phyloP scores from a whole-genome alignment of 305 asterid genomes.

The Fraxinus nigra region DNA sequence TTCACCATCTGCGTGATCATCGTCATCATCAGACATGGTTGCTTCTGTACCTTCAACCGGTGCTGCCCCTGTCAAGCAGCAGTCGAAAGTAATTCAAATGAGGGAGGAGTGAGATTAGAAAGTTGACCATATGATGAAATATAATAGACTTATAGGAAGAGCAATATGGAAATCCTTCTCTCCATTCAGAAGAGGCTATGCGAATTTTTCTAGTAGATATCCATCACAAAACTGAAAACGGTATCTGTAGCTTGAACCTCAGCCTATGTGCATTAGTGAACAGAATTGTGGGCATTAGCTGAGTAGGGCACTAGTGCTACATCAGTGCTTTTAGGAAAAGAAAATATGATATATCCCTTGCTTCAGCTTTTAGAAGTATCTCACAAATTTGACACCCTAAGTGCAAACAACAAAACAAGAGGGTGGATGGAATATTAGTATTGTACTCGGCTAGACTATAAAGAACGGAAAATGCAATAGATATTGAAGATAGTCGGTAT shows the following conservation, averaged over 20 bases:
- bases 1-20: conserved; percentile 88
- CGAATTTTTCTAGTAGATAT: background rate
- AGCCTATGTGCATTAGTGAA: background rate
- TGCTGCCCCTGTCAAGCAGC: conserved; percentile 59
- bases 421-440: background rate
- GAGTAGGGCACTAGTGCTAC: background rate
- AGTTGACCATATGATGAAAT: background rate
- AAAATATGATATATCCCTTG: background rate
- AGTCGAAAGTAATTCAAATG: background rate
- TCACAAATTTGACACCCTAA: background rate
- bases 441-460: background rate
- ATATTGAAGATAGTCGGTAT: background rate
- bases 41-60: conserved; percentile 98
- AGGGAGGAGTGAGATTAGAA: background rate
- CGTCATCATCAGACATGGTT: conserved; percentile 97
- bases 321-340: background rate
- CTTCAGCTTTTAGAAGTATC: background rate
- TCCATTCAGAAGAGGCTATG: background rate
- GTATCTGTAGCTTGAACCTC: background rate
- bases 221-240: background rate
- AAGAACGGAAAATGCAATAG: background rate
- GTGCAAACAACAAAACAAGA: background rate
- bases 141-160: background rate
- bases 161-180: background rate
- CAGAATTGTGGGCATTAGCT: background rate